These are phyloP conservation scores for Neurospora sp. DNA, from an alignment of 495 filamentous ascomycete species.

Conservation along the genomic window DNA sequence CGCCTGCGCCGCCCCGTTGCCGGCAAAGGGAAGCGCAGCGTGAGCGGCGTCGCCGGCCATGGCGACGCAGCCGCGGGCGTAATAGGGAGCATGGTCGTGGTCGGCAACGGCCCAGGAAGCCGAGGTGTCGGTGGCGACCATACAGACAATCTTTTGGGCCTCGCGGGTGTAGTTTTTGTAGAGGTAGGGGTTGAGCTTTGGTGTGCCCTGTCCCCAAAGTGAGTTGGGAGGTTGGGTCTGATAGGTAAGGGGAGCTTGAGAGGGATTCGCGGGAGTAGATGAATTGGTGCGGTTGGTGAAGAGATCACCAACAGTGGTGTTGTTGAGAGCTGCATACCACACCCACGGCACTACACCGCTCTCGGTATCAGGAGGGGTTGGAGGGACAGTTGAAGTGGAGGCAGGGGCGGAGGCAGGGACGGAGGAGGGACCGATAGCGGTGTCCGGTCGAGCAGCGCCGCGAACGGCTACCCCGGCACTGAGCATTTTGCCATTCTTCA, in stretches of 20 bases:
- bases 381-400: not conserved
- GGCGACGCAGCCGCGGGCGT: slow-evolving; percentile 35
- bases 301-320: not conserved
- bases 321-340: not conserved
- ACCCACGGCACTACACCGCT: not conserved
- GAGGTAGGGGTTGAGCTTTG: slow-evolving; percentile 11
- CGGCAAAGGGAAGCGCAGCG: slow-evolving; percentile 46
- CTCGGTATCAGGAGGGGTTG: not conserved
- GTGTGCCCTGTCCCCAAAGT: not conserved
- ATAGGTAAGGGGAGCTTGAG: not conserved
- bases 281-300: not conserved
- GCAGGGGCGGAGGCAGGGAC: not conserved
- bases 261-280: not conserved
- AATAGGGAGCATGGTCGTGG: slow-evolving; percentile 43
- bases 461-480: slow-evolving; percentile 30
- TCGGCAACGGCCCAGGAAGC: slow-evolving; percentile 30
- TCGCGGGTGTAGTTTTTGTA: slow-evolving; percentile 25
- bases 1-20: slow-evolving; percentile 50
- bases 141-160: slow-evolving; percentile 21
- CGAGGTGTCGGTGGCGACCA: slow-evolving; percentile 23
- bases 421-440: not conserved
- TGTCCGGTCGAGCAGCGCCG: slow-evolving; percentile 10
- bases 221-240: not conserved
- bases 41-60: slow-evolving; percentile 53
- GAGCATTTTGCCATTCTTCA: slow-evolving; percentile 29